These are phyloP conservation scores for Boletus edulis DNA, from an alignment of 768 basidiomycete species.

Conservation along the genomic window DNA sequence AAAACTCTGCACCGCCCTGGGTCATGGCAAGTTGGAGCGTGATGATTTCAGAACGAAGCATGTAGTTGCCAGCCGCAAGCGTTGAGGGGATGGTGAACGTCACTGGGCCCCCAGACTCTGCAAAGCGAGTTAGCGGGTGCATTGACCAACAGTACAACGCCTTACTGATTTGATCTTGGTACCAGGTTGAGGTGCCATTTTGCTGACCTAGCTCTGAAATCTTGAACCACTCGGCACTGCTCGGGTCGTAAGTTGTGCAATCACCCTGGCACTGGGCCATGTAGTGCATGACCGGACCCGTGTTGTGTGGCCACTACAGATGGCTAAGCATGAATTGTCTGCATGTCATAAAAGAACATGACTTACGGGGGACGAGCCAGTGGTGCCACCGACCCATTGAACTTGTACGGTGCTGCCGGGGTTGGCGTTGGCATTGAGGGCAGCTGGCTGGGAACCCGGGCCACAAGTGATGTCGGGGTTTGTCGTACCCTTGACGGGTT, in stretches of 20 bases:
- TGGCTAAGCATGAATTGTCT: neutral
- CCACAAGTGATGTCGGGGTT: constrained; percentile 63
- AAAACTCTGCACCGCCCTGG: constrained; percentile 50
- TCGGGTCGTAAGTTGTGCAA: constrained; percentile 55
- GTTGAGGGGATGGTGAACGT: constrained; percentile 43
- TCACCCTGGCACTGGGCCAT: constrained; percentile 59
- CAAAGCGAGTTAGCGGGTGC: neutral
- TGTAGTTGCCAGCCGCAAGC: constrained; percentile 65
- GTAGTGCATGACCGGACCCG: constrained; percentile 70
- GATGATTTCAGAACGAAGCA: constrained; percentile 76
- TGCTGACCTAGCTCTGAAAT: constrained; percentile 52
- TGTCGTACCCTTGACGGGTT: constrained; percentile 52
- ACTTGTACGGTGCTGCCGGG: constrained; percentile 56
- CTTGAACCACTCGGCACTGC: constrained; percentile 70
- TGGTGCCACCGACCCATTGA: constrained; percentile 47
- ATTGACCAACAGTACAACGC: neutral
- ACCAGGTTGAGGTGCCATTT: constrained; percentile 40
- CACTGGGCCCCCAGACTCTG: constrained; percentile 39
- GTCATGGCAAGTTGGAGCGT: constrained; percentile 61
- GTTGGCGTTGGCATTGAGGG: constrained; percentile 48
- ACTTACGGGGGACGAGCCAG: constrained; percentile 30
- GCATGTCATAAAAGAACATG: neutral
- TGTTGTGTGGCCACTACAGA: constrained; percentile 50
- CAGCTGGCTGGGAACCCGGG: constrained; percentile 43
- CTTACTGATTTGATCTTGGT: constrained; percentile 48